Conservation (phyloP, 768 basidiomycete species). For the Suillus sp. region DNA sequence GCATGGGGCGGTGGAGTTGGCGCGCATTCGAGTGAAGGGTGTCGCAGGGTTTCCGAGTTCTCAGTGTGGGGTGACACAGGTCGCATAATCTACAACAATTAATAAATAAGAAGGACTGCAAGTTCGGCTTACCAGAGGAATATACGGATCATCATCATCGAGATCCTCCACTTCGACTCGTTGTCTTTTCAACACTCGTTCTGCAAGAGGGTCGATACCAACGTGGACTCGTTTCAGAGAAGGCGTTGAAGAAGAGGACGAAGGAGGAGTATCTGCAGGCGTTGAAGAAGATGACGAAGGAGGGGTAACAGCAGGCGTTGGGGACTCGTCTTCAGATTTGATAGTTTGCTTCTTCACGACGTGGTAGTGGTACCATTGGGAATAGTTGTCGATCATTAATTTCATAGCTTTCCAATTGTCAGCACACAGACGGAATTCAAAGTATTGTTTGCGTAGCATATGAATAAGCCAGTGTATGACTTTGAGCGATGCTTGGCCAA, state of each 20-base stretch:
- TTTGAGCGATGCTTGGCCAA: neutral
- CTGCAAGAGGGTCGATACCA: neutral
- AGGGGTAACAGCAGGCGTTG: neutral
- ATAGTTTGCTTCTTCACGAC: neutral
- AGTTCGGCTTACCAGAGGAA: neutral
- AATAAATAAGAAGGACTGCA: neutral
- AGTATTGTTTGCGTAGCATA: neutral
- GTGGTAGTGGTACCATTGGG: neutral
- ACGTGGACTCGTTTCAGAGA: neutral
- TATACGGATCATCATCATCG: neutral
- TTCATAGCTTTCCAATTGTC: neutral
- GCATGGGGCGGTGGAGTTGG: neutral
- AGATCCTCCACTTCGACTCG: neutral
- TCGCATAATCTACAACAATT: neutral
- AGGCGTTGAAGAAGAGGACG: neutral
- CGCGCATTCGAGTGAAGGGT: neutral
- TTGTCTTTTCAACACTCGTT: neutral
- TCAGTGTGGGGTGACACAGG: neutral
- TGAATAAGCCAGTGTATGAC: neutral
- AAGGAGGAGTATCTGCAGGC: neutral
- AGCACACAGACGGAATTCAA: neutral
- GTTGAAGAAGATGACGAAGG: neutral
- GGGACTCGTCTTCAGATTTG: neutral
- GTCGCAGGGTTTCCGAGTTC: neutral
- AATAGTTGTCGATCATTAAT: neutral